These are phyloP conservation scores for Peltaster fructicola DNA, from an alignment of 2,329 filamentous ascomycete genomes.

Conservation along the genomic window DNA sequence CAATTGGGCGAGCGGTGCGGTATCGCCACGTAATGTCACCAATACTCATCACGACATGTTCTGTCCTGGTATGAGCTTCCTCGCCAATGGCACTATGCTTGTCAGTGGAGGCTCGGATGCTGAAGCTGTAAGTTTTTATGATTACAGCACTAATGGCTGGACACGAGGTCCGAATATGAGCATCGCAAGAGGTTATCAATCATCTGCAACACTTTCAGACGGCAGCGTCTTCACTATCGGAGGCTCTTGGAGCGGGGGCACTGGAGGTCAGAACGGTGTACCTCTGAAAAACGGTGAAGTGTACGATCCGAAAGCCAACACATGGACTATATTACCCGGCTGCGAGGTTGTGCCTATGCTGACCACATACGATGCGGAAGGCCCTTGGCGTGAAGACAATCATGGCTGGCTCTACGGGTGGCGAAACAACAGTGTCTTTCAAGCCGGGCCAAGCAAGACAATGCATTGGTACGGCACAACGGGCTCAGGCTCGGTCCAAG, in stretches of 20 bases:
- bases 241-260: constrained; percentile 36
- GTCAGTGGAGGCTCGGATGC: constrained; percentile 37
- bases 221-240: constrained; percentile 42
- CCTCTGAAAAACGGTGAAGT: constrained; percentile 40
- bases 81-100: constrained; percentile 31
- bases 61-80: constrained; percentile 37
- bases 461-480: constrained; percentile 36
- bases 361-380: constrained; percentile 20
- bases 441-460: constrained; percentile 32
- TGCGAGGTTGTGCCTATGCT: constrained; percentile 11
- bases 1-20: too few species aligned
- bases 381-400: constrained; percentile 32
- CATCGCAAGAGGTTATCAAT: constrained; percentile 35
- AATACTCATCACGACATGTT: constrained; percentile 38
- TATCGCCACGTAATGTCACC: constrained; percentile 9
- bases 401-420: constrained; percentile 38
- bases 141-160: constrained; percentile 24
- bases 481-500: constrained; percentile 23
- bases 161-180: constrained; percentile 25
- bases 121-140: constrained; percentile 31
- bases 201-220: constrained; percentile 32
- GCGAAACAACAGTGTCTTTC: constrained; percentile 32
- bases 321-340: constrained; percentile 32
- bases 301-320: constrained; percentile 27
- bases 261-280: constrained; percentile 28